phyloP scores from a whole-genome alignment of 306 rosid species.

The Trifolium fragiferum region DNA sequence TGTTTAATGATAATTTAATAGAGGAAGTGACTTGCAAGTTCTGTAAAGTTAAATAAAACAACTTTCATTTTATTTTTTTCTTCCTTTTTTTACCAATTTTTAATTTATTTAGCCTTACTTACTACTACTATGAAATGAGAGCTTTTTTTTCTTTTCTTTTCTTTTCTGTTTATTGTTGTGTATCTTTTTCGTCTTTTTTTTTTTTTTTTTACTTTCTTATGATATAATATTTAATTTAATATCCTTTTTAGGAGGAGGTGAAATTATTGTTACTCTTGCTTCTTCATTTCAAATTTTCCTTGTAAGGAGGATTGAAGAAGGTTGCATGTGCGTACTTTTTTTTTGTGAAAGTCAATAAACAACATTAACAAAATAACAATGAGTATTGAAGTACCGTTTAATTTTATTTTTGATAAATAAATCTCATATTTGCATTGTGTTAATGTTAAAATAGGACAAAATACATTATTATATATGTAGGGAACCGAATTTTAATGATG shows the following conservation, averaged over 20 bases:
- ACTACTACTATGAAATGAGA: slow-evolving; percentile 10
- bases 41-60: slow-evolving; percentile 62
- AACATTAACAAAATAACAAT: background rate
- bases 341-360: background rate
- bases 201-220: slow-evolving; percentile 29
- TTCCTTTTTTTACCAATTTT: slow-evolving; percentile 16
- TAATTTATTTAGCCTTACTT: slow-evolving; percentile 27
- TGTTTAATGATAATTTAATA: slow-evolving; percentile 45
- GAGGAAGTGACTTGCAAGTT: slow-evolving; percentile 74
- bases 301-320: background rate
- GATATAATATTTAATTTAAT: background rate
- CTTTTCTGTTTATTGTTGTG: background rate
- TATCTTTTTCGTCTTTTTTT: background rate
- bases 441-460: too few species aligned
- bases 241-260: background rate
- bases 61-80: slow-evolving; percentile 28
- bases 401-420: too few species aligned
- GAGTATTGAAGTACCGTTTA: background rate
- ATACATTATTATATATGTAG: too few species aligned
- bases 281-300: slow-evolving; percentile 28
- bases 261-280: slow-evolving; percentile 16
- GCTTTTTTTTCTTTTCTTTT: slow-evolving; percentile 17
- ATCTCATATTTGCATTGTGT: too few species aligned
- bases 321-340: slow-evolving; percentile 4
- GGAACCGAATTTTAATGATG: too few species aligned